These are phyloP conservation scores for Ganoderma lucidum DNA, from an alignment of 1,284 basidiomycete species.

Conservation along the genomic window DNA sequence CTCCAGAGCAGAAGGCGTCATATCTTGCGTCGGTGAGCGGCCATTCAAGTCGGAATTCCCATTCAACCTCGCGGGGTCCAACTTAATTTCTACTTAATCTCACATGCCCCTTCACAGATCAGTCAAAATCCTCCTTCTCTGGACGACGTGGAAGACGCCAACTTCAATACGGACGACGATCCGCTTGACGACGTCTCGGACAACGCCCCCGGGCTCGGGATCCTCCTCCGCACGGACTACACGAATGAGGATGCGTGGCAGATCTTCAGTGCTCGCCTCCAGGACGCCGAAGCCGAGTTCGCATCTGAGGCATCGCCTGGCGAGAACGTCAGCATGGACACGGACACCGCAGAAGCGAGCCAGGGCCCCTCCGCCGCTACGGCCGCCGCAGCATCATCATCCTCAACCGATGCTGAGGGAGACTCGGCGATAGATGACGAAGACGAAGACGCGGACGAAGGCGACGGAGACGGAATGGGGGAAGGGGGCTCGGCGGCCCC, in stretches of 20 bases:
- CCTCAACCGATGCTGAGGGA: slow-evolving; percentile 28
- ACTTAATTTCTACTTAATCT: not conserved
- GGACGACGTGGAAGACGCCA: slow-evolving; percentile 29
- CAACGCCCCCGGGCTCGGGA: slow-evolving; percentile 51
- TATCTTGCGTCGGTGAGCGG: slow-evolving; percentile 32
- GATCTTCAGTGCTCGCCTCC: slow-evolving; percentile 57
- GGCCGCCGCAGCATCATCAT: slow-evolving; percentile 29
- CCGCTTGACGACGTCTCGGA: slow-evolving; percentile 47
- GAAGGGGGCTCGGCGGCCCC: slow-evolving; percentile 42
- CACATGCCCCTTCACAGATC: slow-evolving; percentile 19
- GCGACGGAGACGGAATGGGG: slow-evolving; percentile 41
- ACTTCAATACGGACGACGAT: slow-evolving; percentile 55
- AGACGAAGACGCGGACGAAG: slow-evolving; percentile 37
- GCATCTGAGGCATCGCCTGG: slow-evolving; percentile 34
- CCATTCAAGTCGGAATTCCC: not conserved
- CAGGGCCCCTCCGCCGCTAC: slow-evolving; percentile 29
- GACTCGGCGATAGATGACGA: slow-evolving; percentile 36
- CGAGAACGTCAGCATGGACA: slow-evolving; percentile 29
- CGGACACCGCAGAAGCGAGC: not conserved
- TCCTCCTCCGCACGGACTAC: slow-evolving; percentile 75
- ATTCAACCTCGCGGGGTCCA: not conserved
- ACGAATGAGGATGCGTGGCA: slow-evolving; percentile 71
- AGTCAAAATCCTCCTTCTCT: slow-evolving; percentile 27
- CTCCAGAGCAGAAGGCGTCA: slow-evolving; percentile 36
- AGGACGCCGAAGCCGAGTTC: slow-evolving; percentile 60